phyloP scores from a whole-genome alignment of 331 rosid species.

The Ulmus americana region DNA sequence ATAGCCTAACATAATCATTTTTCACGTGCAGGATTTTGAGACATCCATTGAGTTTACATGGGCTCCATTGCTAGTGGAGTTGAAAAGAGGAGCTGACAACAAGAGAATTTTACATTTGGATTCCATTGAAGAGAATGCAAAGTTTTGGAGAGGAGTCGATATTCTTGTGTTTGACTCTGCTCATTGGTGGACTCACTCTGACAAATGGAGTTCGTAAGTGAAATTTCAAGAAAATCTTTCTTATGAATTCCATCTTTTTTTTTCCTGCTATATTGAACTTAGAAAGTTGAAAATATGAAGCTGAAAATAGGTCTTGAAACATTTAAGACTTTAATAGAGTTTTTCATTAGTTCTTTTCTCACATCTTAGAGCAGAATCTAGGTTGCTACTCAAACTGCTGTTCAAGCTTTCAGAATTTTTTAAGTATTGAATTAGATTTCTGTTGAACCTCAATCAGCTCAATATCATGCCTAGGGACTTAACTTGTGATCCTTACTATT shows the following conservation, averaged over 20 bases:
- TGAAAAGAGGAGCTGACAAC: slow-evolving; percentile 48
- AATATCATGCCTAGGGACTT: slow-evolving; percentile 2
- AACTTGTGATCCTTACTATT: neutral
- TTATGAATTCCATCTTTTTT: too few relatives aligned
- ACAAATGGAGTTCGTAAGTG: slow-evolving; percentile 63
- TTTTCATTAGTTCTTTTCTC: neutral
- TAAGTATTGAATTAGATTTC: neutral
- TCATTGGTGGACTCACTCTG: slow-evolving; percentile 97
- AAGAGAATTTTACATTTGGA: slow-evolving; percentile 73
- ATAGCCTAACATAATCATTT: neutral
- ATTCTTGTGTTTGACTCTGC: slow-evolving; percentile 86
- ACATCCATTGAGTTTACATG: slow-evolving; percentile 78
- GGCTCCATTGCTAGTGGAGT: slow-evolving; percentile 81
- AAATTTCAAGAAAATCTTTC: slow-evolving; percentile 12
- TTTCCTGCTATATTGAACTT: neutral
- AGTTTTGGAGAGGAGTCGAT: slow-evolving; percentile 79
- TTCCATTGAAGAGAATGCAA: slow-evolving; percentile 78
- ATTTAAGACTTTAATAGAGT: neutral
- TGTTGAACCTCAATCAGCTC: neutral
- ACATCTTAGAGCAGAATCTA: neutral
- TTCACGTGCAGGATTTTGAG: slow-evolving; percentile 56
- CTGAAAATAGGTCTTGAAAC: neutral
- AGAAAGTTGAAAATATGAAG: neutral
- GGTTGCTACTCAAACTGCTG: neutral
- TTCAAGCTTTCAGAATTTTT: neutral